Base-by-base conservation (phyloP, 2,329 filamentous ascomycete genomes). In the Raffaelea albimanens region DNA sequence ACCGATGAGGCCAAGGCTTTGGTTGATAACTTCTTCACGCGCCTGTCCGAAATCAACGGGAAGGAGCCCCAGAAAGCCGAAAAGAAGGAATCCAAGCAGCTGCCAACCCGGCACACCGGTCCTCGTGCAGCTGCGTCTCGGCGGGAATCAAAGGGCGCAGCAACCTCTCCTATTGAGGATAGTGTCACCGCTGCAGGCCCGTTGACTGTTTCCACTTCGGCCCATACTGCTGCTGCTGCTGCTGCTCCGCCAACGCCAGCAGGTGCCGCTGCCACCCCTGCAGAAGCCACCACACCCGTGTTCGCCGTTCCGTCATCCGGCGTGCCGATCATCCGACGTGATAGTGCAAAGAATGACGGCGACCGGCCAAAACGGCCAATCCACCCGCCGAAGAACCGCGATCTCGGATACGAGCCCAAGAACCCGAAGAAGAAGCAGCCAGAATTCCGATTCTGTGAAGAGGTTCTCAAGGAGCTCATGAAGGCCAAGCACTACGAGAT, bases 331-430 rank as follows among this genome's bases (percentile, higher is more conserved):
- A 93, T 93, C 53, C 84, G 93, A 46, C 85, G 91, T 19, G 88
- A 94, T 58, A 95, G 87, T 1, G 83, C 81, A 5, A 84, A 83
- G 49, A 75, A 77, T 4, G 87, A 89, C 55, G 85, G 83, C 48
- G 77, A 81, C 54, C 80, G 93, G 45, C 90, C 91, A 11, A 96
- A 96, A 72, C 84, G 93, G 46, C 88, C 91, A 14, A 95, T 97
- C 47, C 88, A 95, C 58, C 86, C 90, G 9, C 89, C 93, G 0
- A 90, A 91, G 59, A 81, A 83, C 52, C 90, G 91, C 55, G 93
- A 97, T 60, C 75, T 96, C n/a, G 85, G 90, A 8, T 97, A 96
- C 61, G 78, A 83, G 18, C 76, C 77, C 18, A 82, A 84, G 53
- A 87, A 89, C 61, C 87, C 88, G 11, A 94, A 94, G 70, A 90